Conservation (phyloP, 306 rosid species). For the Cicer arietinum region DNA sequence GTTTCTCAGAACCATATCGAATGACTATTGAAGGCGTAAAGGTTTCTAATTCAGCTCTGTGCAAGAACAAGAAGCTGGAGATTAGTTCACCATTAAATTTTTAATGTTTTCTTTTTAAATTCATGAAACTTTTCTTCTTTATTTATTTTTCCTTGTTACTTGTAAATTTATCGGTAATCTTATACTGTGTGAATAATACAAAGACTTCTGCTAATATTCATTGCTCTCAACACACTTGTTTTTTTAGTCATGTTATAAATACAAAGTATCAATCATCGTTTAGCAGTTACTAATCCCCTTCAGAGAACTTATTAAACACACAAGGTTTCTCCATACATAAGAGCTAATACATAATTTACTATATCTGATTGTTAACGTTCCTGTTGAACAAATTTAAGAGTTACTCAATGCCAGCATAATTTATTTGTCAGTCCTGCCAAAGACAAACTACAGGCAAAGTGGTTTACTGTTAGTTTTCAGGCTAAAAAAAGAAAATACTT, state of each 20-base stretch:
- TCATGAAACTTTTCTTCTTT: constrained; percentile 32
- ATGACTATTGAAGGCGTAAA: constrained; percentile 28
- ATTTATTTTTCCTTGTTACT: constrained; percentile 24
- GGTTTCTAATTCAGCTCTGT: constrained; percentile 33
- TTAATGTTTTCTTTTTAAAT: constrained; percentile 16
- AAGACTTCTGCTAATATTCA: background rate
- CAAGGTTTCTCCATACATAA: too few relatives aligned
- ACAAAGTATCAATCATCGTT: too few relatives aligned
- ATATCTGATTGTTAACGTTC: constrained; percentile 6
- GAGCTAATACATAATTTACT: background rate
- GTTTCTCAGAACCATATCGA: constrained; percentile 37
- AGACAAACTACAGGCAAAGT: constrained; percentile 28
- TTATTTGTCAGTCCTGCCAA: constrained; percentile 2
- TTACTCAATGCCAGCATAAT: background rate
- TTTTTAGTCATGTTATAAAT: too few relatives aligned
- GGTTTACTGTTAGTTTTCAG: constrained; percentile 2
- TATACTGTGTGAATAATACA: constrained; percentile 44
- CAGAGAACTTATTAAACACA: too few relatives aligned
- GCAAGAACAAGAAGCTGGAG: constrained; percentile 40
- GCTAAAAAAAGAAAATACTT: background rate
- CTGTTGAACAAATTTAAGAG: constrained; percentile 13
- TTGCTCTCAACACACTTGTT: too few relatives aligned
- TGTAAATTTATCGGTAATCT: constrained; percentile 43
- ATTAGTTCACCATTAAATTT: constrained; percentile 33
- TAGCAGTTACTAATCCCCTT: too few relatives aligned